Evolutionary conservation across 2,329 filamentous ascomycete species (phyloP).

Genomic region (Cadophora sp.): DNA sequence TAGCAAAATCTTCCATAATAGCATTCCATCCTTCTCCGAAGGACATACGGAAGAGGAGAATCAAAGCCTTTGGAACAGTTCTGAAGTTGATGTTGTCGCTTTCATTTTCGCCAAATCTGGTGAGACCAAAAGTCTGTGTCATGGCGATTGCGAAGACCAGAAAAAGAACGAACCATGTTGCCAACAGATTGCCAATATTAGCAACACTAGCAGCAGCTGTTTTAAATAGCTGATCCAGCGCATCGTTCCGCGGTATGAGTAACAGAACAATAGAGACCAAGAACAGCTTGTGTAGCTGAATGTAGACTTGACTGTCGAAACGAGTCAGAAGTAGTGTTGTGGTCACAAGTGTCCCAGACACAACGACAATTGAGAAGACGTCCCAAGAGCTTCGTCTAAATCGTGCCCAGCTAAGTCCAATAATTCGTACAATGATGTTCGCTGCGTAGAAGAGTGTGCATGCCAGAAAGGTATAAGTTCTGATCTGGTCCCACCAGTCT

Average conservation of each 20-base stretch:
- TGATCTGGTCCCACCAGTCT: constrained; percentile 69
- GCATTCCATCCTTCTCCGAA: constrained; percentile 96
- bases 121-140: constrained; percentile 94
- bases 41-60: constrained; percentile 91
- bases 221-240: constrained; percentile 97
- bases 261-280: constrained; percentile 88
- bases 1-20: constrained; percentile 94
- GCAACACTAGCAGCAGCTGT: constrained; percentile 93
- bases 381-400: constrained; percentile 97
- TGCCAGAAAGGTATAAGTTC: constrained; percentile 79
- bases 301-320: constrained; percentile 64
- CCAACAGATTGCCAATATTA: constrained; percentile 87
- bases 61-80: constrained; percentile 90
- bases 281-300: constrained; percentile 91
- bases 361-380: constrained; percentile 81
- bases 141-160: constrained; percentile 95
- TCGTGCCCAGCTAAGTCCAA: constrained; percentile 89
- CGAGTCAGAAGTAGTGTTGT: constrained; percentile 76
- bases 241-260: constrained; percentile 94
- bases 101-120: constrained; percentile 79
- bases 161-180: constrained; percentile 97
- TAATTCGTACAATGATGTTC: constrained; percentile 83
- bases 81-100: constrained; percentile 87
- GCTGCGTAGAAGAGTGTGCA: constrained; percentile 83
- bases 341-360: constrained; percentile 81